phyloP scores from a whole-genome alignment of 306 rosid genomes.

The Albizia julibrissin region DNA sequence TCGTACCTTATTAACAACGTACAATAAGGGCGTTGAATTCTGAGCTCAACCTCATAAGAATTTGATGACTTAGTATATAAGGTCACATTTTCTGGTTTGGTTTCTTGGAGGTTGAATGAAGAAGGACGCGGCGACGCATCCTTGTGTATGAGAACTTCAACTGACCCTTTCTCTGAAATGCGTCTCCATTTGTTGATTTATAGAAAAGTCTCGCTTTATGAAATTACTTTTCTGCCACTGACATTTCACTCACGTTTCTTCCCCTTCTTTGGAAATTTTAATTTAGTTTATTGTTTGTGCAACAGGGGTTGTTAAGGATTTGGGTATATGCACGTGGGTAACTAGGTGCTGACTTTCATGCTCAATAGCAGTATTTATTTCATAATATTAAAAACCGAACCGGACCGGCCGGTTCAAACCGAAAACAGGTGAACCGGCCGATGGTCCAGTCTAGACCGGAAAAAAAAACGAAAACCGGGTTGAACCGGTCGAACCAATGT shows the following conservation, averaged over 20 bases:
- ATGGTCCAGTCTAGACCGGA: no score
- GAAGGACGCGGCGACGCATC: neutral
- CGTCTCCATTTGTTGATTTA: neutral
- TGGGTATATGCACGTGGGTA: no score
- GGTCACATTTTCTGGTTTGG: constrained; percentile 20
- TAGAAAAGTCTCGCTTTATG: constrained; percentile 18
- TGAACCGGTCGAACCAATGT: no score
- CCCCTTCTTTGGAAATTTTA: neutral
- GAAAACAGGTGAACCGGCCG: no score
- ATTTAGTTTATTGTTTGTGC: neutral
- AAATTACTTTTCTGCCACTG: constrained; percentile 29
- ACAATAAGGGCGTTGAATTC: constrained; percentile 19
- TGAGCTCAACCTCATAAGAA: constrained; percentile 18
- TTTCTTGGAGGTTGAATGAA: constrained; percentile 23
- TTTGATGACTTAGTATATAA: neutral
- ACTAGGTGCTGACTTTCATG: no score
- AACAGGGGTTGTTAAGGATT: no score
- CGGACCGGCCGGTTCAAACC: no score
- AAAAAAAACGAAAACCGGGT: no score
- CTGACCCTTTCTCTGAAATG: neutral
- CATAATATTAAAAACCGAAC: no score
- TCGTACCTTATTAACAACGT: constrained; percentile 31
- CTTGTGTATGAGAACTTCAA: constrained; percentile 7
- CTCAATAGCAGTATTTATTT: no score
- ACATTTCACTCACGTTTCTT: neutral